Evolutionary conservation across 768 basidiomycete genomes (phyloP), one percentile per base, ranked within the genome.

Genomic region (Kwoniella newhampshirensis): DNA sequence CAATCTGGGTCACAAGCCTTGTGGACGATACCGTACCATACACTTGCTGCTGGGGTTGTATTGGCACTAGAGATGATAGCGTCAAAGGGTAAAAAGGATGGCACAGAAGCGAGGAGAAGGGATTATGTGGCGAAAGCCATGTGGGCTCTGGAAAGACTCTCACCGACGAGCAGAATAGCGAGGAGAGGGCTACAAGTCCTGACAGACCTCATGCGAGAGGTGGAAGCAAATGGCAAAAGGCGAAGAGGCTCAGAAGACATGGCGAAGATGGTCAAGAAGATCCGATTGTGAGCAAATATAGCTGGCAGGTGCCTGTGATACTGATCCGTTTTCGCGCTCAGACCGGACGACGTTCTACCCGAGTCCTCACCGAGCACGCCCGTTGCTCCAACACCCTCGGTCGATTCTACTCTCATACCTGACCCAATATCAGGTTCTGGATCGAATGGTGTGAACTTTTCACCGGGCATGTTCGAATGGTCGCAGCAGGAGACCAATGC

Each of bases 11-110:
- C 26, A 15, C 62, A 63, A 27, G 50, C 49, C 12, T n/a, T 64
- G n/a, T 60, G 63, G 63, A 64, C 63, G 35, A 55, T 64, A 11
- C 63, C 63, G 9, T 64, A 64, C 49, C 63, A 64, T 42, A 36
- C 28, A 23, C n/a, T 64, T 2, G 63, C 63, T 0, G 63, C 63
- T 4, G 54, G 32, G 1, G 59, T 64, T 12, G 63, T 64, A 1
- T 46, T 64, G 7, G 62, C 63, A 1, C 18, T 64, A n/a, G 63
- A 60, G 11, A 51, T 64, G 50, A 55, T 64, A 20, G 25, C 21
- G 51, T 32, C 23, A 18, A 41, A 35, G 26, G 28, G 51, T 11
- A 40, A 52, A 39, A 27, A n/a, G 20, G 42, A 54, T 25, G 20
- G 25, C 5, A n/a, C 30, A 7, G 47, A 54, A 28, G 36, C 23